These are phyloP conservation scores for Boletus sp. DNA, from an alignment of 768 basidiomycete species.

Conservation along the genomic window DNA sequence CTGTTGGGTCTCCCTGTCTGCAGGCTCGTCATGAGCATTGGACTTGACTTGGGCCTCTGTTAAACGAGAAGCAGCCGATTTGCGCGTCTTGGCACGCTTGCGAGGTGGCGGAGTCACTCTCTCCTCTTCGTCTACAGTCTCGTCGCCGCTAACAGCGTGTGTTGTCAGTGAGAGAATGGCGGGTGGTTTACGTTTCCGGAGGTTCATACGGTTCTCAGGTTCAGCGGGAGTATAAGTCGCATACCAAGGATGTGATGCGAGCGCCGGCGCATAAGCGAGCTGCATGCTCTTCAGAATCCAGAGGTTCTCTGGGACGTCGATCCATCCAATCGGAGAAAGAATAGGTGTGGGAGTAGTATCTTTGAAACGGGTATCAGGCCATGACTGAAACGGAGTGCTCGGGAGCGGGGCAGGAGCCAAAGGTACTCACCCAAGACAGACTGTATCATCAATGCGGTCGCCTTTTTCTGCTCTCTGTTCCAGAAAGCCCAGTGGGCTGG, in stretches of 20 bases:
- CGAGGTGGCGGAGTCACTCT: constrained; percentile 28
- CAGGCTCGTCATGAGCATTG: constrained; percentile 1
- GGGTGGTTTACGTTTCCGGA: constrained; percentile 32
- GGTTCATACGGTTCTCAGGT: constrained; percentile 33
- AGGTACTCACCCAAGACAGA: constrained; percentile 49
- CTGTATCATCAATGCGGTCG: constrained; percentile 53
- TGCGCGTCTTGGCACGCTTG: constrained; percentile 32
- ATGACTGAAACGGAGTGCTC: constrained; percentile 2
- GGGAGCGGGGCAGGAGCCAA: neutral
- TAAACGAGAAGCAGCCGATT: constrained; percentile 11
- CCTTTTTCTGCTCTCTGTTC: constrained; percentile 47
- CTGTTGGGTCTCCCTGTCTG: constrained; percentile 5
- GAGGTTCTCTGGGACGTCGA: constrained; percentile 33
- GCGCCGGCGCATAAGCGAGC: constrained; percentile 26
- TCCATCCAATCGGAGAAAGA: constrained; percentile 37
- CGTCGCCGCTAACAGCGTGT: constrained; percentile 38
- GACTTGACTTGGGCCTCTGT: constrained; percentile 6
- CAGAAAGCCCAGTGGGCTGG: constrained; percentile 66
- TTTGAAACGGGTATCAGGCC: constrained; percentile 12
- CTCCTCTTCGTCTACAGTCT: constrained; percentile 32
- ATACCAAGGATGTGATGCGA: constrained; percentile 29
- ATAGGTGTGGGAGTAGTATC: constrained; percentile 32
- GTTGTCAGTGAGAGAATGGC: constrained; percentile 13
- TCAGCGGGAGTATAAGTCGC: constrained; percentile 31
- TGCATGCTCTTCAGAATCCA: constrained; percentile 35